These are phyloP conservation scores for Colletotrichum tamarilloi DNA, from an alignment of 2,329 filamentous ascomycete genomes.

Conservation along the genomic window DNA sequence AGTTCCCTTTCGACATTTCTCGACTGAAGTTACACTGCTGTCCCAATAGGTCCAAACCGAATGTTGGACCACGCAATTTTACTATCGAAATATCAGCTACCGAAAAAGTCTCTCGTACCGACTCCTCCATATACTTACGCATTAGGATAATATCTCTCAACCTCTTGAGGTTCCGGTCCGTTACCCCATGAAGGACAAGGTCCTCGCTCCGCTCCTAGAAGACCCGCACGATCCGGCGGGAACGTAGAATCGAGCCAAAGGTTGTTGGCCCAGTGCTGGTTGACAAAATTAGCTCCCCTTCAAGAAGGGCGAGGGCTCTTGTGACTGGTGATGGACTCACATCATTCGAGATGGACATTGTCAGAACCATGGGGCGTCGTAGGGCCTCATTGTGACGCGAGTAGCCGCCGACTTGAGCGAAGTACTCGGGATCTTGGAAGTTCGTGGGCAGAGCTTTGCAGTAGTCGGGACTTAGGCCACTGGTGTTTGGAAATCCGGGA, in stretches of 20 bases:
- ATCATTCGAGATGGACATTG: slow-evolving; percentile 29
- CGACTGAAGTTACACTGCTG: slow-evolving; percentile 42
- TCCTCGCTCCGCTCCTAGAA: slow-evolving; percentile 7
- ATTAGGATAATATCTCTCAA: too few species aligned
- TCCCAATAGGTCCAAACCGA: slow-evolving; percentile 57
- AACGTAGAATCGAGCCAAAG: slow-evolving; percentile 27
- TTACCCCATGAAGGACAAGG: background rate
- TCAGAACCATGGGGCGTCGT: slow-evolving; percentile 15
- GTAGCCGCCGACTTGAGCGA: background rate
- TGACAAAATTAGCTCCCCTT: background rate
- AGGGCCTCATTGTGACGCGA: background rate
- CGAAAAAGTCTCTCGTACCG: too few species aligned
- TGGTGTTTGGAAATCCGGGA: background rate
- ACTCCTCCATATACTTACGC: too few species aligned
- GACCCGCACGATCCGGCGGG: background rate
- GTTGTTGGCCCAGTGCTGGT: slow-evolving; percentile 20
- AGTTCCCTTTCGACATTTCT: background rate
- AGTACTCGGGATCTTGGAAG: background rate
- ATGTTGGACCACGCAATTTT: slow-evolving; percentile 61
- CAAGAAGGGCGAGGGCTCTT: background rate
- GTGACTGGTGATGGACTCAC: background rate
- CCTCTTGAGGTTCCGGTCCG: too few species aligned
- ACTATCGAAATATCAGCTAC: slow-evolving; percentile 35
- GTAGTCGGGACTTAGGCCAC: background rate
- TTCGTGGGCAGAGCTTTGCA: background rate